Conservation (phyloP, 225 moss, liverwort and hornwort genomes). For the Sphagnum contortum region DNA sequence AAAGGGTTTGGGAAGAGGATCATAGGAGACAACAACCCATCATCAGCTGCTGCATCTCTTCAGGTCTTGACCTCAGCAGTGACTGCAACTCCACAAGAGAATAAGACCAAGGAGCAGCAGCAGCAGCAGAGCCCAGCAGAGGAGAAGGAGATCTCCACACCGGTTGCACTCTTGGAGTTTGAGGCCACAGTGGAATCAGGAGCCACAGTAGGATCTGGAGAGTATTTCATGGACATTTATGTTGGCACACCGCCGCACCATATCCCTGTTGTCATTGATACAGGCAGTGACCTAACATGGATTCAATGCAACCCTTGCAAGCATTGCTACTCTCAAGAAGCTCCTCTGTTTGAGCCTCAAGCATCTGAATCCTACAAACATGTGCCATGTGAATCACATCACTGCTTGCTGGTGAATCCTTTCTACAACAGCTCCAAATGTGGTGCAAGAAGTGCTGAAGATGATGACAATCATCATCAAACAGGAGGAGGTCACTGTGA, state of each 20-base stretch:
- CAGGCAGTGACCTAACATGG: conserved; percentile 57
- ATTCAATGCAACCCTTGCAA: conserved; percentile 45
- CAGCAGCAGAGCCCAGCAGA: not conserved
- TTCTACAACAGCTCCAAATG: conserved; percentile 21
- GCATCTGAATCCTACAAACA: conserved; percentile 29
- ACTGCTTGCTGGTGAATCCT: conserved; percentile 11
- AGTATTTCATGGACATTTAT: conserved; percentile 50
- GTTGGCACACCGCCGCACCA: conserved; percentile 36
- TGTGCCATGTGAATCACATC: conserved; percentile 27
- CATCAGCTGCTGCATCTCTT: not conserved
- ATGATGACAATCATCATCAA: not conserved
- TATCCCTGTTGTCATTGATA: conserved; percentile 46
- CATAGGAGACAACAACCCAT: not conserved
- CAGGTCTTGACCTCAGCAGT: not conserved
- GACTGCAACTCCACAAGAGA: not conserved
- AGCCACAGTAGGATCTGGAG: conserved; percentile 38
- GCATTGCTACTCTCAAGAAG: conserved; percentile 39
- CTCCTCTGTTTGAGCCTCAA: conserved; percentile 25
- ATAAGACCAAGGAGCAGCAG: not conserved
- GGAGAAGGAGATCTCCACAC: not conserved
- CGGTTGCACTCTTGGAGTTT: conserved; percentile 9
- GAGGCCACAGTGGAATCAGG: conserved; percentile 39
- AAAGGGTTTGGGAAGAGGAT: not conserved
- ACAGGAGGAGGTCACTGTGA: conserved; percentile 14
- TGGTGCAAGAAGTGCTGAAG: not conserved